These are phyloP conservation scores for Chernovozyma aurita DNA, from an alignment of 1,139 yeast species.

Conservation along the genomic window DNA sequence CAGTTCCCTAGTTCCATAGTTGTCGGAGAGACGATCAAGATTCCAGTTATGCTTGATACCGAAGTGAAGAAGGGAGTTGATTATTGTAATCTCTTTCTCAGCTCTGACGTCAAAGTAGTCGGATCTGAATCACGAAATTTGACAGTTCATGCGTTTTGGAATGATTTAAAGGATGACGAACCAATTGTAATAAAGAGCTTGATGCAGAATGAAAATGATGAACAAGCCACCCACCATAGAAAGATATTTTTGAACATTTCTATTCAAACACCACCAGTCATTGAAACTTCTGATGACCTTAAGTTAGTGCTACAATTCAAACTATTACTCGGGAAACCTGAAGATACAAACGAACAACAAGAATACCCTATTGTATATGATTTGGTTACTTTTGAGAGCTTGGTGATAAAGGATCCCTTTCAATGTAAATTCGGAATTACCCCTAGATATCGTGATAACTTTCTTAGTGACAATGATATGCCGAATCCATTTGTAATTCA, in stretches of 20 bases:
- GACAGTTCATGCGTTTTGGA: constrained; percentile 31
- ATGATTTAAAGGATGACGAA: constrained; percentile 39
- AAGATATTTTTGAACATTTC: constrained; percentile 21
- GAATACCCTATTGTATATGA: constrained; percentile 24
- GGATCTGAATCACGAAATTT: constrained; percentile 7
- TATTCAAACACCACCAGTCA: constrained; percentile 16
- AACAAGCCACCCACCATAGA: constrained; percentile 9
- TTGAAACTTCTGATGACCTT: constrained; percentile 10
- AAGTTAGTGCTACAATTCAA: constrained; percentile 8
- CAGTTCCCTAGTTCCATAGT: constrained; percentile 12
- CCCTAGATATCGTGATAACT: constrained; percentile 27
- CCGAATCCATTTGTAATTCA: constrained; percentile 40
- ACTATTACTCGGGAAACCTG: constrained; percentile 14
- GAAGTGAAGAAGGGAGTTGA: constrained; percentile 7
- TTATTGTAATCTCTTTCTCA: constrained; percentile 1
- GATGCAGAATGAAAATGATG: constrained; percentile 8
- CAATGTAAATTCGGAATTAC: constrained; percentile 26
- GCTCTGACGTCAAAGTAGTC: constrained; percentile 2
- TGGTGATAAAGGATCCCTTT: constrained; percentile 35
- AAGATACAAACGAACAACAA: constrained; percentile 6
- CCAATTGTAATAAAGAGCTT: constrained; percentile 21
- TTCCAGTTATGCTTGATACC: constrained; percentile 20
- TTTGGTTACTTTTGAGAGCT: constrained; percentile 17
- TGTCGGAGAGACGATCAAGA: constrained; percentile 26
- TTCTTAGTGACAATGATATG: constrained; percentile 20